These are phyloP conservation scores for Kwoniella botswanensis DNA, from an alignment of 768 basidiomycete species.

Conservation along the genomic window DNA sequence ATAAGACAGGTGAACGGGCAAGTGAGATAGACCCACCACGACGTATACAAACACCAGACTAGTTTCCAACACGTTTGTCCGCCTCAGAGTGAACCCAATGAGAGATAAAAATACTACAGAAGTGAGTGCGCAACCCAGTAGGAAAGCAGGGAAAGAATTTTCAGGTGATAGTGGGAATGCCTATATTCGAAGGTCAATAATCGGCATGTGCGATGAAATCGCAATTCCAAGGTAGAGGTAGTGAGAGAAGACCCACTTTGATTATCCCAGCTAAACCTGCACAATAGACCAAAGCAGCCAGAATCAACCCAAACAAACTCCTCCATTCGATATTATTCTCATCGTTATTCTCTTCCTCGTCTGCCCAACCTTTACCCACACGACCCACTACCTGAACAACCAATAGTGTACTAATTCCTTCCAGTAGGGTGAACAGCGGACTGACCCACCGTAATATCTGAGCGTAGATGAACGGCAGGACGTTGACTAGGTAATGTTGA, in stretches of 20 bases:
- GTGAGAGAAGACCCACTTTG: conserved; percentile 33
- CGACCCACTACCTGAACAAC: conserved; percentile 54
- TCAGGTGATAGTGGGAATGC: conserved; percentile 77
- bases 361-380: conserved; percentile 57
- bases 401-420: conserved; percentile 56
- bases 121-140: conserved; percentile 85
- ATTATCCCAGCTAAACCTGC: conserved; percentile 49
- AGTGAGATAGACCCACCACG: conserved; percentile 59
- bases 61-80: conserved; percentile 92
- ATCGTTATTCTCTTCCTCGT: conserved; percentile 51
- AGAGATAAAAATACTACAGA: conserved; percentile 87
- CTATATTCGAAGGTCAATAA: conserved; percentile 19
- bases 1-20: not conserved
- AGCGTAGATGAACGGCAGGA: conserved; percentile 54
- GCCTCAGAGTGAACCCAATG: conserved; percentile 84
- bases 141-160: conserved; percentile 83
- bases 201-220: not conserved
- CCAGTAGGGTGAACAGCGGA: conserved; percentile 57
- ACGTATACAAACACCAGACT: conserved; percentile 84
- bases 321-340: conserved; percentile 57
- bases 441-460: conserved; percentile 50
- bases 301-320: conserved; percentile 49
- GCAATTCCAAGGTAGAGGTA: not conserved
- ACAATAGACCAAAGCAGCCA: conserved; percentile 50
- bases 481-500: conserved; percentile 39